Conservation (phyloP, 2,329 filamentous ascomycete species). For the Onygena corvina region DNA sequence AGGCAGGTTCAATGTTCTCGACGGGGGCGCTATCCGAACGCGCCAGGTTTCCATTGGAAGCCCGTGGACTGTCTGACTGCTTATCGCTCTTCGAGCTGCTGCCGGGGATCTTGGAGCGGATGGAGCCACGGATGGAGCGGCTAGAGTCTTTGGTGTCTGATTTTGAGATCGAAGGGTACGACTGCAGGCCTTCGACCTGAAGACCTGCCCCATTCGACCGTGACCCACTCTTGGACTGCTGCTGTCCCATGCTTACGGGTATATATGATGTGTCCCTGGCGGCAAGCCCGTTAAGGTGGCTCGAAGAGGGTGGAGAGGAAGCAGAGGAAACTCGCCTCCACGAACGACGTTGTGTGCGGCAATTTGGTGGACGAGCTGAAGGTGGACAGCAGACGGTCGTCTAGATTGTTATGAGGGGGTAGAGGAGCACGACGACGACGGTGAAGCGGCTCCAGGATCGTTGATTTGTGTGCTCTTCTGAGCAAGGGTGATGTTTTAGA, state of each 20-base stretch:
- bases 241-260: slow-evolving; percentile 37
- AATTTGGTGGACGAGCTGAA: slow-evolving; percentile 12
- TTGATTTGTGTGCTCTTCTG: slow-evolving; percentile 11
- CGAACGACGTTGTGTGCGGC: slow-evolving; percentile 13
- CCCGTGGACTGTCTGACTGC: slow-evolving; percentile 71
- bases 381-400: slow-evolving; percentile 12
- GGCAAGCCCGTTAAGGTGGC: slow-evolving; percentile 14
- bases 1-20: slow-evolving; percentile 62
- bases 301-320: slow-evolving; percentile 17
- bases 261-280: too few species aligned
- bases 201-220: slow-evolving; percentile 35
- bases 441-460: slow-evolving; percentile 15
- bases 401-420: slow-evolving; percentile 13
- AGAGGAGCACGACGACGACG: slow-evolving; percentile 8
- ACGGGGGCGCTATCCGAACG: slow-evolving; percentile 43
- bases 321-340: slow-evolving; percentile 16
- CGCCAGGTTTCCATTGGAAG: slow-evolving; percentile 53
- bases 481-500: slow-evolving; percentile 9
- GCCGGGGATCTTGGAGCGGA: slow-evolving; percentile 74
- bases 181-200: slow-evolving; percentile 53
- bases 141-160: slow-evolving; percentile 89
- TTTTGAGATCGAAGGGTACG: slow-evolving; percentile 82
- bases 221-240: slow-evolving; percentile 45
- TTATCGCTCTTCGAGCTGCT: slow-evolving; percentile 29
- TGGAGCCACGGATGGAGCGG: slow-evolving; percentile 65